phyloP scores from a whole-genome alignment of 352 stramenopile species.

The Thalassiosira hispida region DNA sequence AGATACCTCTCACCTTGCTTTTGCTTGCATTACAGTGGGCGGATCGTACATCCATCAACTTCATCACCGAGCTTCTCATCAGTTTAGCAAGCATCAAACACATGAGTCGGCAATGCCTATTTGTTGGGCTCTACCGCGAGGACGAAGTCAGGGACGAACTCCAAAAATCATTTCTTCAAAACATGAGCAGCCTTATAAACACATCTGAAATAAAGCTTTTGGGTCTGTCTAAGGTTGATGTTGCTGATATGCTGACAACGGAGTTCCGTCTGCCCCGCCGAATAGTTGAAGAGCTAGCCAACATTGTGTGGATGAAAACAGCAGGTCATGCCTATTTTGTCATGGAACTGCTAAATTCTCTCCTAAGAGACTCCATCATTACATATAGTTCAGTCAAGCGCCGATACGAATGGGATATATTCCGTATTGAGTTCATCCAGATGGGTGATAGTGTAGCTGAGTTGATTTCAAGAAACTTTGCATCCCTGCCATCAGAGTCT shows the following conservation, averaged over 20 bases:
- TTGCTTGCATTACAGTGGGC: slow-evolving; percentile 20
- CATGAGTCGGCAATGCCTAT: slow-evolving; percentile 10
- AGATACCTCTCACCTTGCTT: not conserved
- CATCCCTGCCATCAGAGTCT: slow-evolving; percentile 12
- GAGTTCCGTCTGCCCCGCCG: slow-evolving; percentile 38
- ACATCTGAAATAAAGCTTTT: slow-evolving; percentile 32
- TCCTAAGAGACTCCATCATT: slow-evolving; percentile 30
- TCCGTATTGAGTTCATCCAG: slow-evolving; percentile 10
- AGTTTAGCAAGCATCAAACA: not conserved
- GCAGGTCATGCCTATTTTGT: slow-evolving; percentile 46
- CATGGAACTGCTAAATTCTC: slow-evolving; percentile 49
- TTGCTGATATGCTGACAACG: slow-evolving; percentile 38
- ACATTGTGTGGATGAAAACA: slow-evolving; percentile 53
- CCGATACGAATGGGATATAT: slow-evolving; percentile 36
- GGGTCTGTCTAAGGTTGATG: slow-evolving; percentile 39
- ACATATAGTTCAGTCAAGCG: slow-evolving; percentile 32
- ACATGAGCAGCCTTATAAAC: slow-evolving; percentile 6
- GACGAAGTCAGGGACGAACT: slow-evolving; percentile 11
- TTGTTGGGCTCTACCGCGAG: slow-evolving; percentile 19
- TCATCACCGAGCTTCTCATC: slow-evolving; percentile 28
- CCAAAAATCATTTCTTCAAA: not conserved
- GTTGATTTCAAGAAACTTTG: slow-evolving; percentile 43
- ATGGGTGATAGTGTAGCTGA: slow-evolving; percentile 36
- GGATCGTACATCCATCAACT: slow-evolving; percentile 1
- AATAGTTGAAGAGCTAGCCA: slow-evolving; percentile 31